phyloP scores from a whole-genome alignment of 768 basidiomycete genomes.

The Psilocybe azurescens region DNA sequence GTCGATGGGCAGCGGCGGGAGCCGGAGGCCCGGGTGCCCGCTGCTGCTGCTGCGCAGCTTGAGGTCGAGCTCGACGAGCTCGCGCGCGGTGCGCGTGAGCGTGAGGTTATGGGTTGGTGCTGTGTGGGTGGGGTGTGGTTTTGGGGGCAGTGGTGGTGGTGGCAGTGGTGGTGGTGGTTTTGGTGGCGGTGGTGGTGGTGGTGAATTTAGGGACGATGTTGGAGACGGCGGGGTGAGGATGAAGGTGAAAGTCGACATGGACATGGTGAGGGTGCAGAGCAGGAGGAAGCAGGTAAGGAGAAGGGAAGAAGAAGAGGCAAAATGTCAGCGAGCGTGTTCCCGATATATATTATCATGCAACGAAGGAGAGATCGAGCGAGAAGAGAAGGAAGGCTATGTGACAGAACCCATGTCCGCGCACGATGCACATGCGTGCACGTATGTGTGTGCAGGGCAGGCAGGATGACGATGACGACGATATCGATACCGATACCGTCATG shows the following conservation, averaged over 20 bases:
- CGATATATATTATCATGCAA: slow-evolving; percentile 8
- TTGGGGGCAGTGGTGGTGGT: no score
- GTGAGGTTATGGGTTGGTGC: slow-evolving; percentile 92
- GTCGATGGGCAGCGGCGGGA: slow-evolving; percentile 70
- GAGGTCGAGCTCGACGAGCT: slow-evolving; percentile 81
- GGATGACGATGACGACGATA: slow-evolving; percentile 1
- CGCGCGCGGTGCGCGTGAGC: slow-evolving; percentile 76
- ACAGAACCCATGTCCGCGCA: neutral
- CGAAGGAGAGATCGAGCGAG: neutral
- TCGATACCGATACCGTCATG: neutral
- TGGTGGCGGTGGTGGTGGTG: no score
- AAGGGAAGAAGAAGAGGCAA: slow-evolving; percentile 22
- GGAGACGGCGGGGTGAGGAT: no score
- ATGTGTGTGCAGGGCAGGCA: neutral
- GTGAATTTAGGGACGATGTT: no score
- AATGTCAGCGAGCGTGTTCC: slow-evolving; percentile 24
- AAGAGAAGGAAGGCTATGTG: neutral
- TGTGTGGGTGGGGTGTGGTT: slow-evolving; percentile 30
- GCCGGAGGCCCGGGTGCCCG: slow-evolving; percentile 53
- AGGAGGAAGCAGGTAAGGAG: neutral
- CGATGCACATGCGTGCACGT: neutral
- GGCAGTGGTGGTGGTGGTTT: no score
- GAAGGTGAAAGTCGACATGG: no score
- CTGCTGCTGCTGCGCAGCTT: slow-evolving; percentile 76
- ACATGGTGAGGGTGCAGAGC: no score